Percentiles rank a stretch among this genome's conserved stretches.
Conservation (phyloP, 257 asterid species). For the Penstemon newberryi region DNA sequence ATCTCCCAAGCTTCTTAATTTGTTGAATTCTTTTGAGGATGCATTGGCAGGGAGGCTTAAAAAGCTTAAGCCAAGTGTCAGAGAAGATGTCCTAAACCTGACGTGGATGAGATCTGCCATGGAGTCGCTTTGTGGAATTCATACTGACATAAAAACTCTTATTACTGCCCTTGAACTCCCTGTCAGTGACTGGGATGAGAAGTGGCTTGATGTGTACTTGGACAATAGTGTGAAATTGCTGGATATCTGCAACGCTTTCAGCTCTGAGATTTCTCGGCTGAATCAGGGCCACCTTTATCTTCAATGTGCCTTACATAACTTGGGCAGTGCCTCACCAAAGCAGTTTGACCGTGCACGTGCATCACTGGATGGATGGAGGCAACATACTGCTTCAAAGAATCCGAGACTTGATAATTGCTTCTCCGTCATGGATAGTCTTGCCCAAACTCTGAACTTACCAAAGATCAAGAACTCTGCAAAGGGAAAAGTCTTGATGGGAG, state of each 20-base stretch:
- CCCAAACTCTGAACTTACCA: conserved; percentile 64
- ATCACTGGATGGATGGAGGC: conserved; percentile 75
- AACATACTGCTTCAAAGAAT: conserved; percentile 60
- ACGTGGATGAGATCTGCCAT: conserved; percentile 75
- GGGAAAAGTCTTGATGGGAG: conserved; percentile 82
- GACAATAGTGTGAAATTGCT: conserved; percentile 72
- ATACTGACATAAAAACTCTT: conserved; percentile 62
- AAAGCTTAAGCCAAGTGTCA: conserved; percentile 59
- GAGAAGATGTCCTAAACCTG: conserved; percentile 58
- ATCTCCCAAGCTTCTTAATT: conserved; percentile 60
- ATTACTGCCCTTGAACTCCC: conserved; percentile 77
- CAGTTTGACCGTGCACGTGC: conserved; percentile 57
- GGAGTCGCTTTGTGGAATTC: conserved; percentile 66
- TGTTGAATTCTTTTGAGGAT: conserved; percentile 68
- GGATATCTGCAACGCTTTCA: conserved; percentile 76
- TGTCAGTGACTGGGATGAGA: conserved; percentile 77
- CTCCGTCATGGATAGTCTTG: conserved; percentile 54
- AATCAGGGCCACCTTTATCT: conserved; percentile 82
- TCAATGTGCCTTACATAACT: conserved; percentile 49
- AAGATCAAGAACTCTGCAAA: conserved; percentile 79
- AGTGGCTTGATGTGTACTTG: conserved; percentile 80
- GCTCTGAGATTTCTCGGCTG: conserved; percentile 75
- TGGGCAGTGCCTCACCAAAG: conserved; percentile 41
- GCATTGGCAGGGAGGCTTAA: conserved; percentile 54
- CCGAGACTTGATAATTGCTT: conserved; percentile 66